Evolutionary conservation across 805 yeast species (phyloP), one percentile per base, ranked within the genome.

Genomic region (Danielia oregonensis): DNA sequence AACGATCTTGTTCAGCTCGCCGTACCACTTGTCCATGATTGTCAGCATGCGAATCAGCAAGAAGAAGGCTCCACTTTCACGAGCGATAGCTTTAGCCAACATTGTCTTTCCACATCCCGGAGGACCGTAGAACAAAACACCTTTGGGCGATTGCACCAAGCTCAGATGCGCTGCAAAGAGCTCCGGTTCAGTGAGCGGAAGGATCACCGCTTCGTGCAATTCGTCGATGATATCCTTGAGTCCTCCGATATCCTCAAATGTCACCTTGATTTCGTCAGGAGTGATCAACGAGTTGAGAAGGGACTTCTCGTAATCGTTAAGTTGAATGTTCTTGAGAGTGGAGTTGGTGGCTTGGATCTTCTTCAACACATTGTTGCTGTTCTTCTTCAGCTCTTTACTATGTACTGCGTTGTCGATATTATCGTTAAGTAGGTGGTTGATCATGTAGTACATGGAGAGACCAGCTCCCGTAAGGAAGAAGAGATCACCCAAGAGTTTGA

Each of bases 41-140:
- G 91, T 79, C 17, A 96, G 87, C 94, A 91, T 85, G 57, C 95
- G 74, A 33, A 91, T 83, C 49, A 89, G 87, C 32, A 91, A 74
- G 61, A 91, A 91, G 48, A 82, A 87, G 0, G 97, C 97, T 1
- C 86, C 87, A 46, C 94, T 81, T 57, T 89, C 96, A 36, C 78
- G 74, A 1, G 97, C 97, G 24, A 91, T 72, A 0, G 97, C 97
- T 59, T 89, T 91, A 7, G 97, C 97, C 48, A 91, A 68, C 96
- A 91, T 86, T 3, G 97, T 91, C 61, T 91, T 91, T 36, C 97
- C 97, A 59, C 97, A 91, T 0, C 97, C 97, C 0, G 97, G 97
- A 3, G 97, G 97, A 0, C 97, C 97, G 54, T 86, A 81, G 31
- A 89, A 70, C 23, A 91, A 63, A 3, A 91, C 97, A 26, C 98